Base-by-base conservation (phyloP, 2,329 filamentous ascomycete genomes). In the Grosmannia clavigera region DNA sequence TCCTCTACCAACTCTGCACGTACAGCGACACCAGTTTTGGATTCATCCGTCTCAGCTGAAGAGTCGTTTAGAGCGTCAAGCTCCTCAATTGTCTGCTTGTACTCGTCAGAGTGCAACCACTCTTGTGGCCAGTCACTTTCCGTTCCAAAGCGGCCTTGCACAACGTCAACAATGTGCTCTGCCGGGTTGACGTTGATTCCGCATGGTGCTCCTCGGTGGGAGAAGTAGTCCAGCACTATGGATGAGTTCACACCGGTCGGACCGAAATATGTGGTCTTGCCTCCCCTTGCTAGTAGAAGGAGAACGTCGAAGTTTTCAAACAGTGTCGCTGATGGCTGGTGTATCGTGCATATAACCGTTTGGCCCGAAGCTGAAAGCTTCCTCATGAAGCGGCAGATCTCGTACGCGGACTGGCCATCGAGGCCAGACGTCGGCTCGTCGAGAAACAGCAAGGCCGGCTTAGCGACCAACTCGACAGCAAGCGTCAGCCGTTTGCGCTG, bases 391-490 rank as follows among this genome's bases (percentile, higher is more conserved):
- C 90, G 86, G 53, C 90, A 80, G 69, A 96, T 96, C 64, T 90
- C 88, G 89, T 90, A 96, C 0, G 91, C 92, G 1, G 91, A 95
- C 72, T 96, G 91, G 68, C 85, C 90, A 72, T 96, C 92, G 25
- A 96, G 83, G 76, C 92, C 92, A 35, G 91, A 96, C 3, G 92
- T 96, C 19, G 92, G 92, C 72, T 96, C 92, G 67, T 96, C 92
- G 46, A 96, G 83, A 76, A 96, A 96, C 55, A 96, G 82, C 57
- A 96, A 78, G 43, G 89, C 85, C 5, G 92, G 92, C 75, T 92
- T 96, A 4, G 92, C 92, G 53, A 90, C 92, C 27, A 97, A 81
- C 71, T 96, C 92, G n/a, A 96, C 92, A 73, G 90, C 92, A 64
- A 96, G 48, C 0, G 92, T 96, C 5, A 96, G 80, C 67, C 90